Conservation (phyloP, 2,329 filamentous ascomycete genomes). For the Tolypocladium album region DNA sequence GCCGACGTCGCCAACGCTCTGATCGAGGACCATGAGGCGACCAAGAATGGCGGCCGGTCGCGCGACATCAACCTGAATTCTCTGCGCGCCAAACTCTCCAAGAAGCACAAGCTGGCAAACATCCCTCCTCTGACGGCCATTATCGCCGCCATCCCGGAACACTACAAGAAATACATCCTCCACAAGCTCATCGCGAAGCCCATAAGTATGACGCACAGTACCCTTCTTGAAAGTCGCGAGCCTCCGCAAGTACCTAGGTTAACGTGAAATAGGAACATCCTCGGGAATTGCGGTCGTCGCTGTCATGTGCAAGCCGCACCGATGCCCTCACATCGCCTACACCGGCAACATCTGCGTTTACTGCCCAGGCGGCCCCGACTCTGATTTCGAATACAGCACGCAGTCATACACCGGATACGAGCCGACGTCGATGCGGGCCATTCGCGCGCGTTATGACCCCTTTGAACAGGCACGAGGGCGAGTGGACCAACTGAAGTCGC, state of each 20-base stretch:
- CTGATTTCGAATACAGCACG: conserved; percentile 97
- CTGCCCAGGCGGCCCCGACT: conserved; percentile 93
- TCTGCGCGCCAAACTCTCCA: conserved; percentile 75
- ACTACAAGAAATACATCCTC: conserved; percentile 98
- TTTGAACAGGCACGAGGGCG: conserved; percentile 94
- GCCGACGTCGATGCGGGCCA: conserved; percentile 96
- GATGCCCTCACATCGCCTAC: conserved; percentile 95
- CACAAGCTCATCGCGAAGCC: conserved; percentile 96
- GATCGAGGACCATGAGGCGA: conserved; percentile 86
- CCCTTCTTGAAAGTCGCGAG: background rate
- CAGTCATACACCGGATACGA: conserved; percentile 99
- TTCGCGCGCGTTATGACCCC: conserved; percentile 91
- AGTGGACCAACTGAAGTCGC: conserved; percentile 90
- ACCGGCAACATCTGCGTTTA: conserved; percentile 99
- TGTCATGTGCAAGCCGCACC: conserved; percentile 98
- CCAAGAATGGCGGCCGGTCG: conserved; percentile 61
- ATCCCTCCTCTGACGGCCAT: conserved; percentile 92
- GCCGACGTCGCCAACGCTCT: conserved; percentile 89
- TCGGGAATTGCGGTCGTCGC: conserved; percentile 97
- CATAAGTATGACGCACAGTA: conserved; percentile 48
- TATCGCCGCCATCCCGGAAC: conserved; percentile 95
- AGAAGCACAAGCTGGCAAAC: conserved; percentile 81
- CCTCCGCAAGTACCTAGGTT: background rate
- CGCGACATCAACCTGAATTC: conserved; percentile 91
- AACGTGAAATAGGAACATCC: conserved; percentile 57